These are phyloP conservation scores for Astrephomene gubernaculifera DNA, from an alignment of 139 green algal species.

Conservation along the genomic window DNA sequence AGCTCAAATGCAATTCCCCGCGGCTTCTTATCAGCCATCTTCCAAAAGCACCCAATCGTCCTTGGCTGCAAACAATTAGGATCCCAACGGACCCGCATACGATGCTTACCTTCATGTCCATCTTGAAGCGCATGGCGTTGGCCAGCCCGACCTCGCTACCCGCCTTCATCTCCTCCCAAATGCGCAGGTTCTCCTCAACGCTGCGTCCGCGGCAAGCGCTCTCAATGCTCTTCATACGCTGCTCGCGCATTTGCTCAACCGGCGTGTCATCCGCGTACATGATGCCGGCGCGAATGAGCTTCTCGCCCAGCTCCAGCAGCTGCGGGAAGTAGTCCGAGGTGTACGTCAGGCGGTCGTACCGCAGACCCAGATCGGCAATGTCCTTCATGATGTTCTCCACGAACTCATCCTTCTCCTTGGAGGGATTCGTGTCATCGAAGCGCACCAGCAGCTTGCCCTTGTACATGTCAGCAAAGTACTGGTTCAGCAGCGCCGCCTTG, in stretches of 20 bases:
- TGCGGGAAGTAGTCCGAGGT: constrained; percentile 93
- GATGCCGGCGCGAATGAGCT: constrained; percentile 90
- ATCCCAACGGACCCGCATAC: background rate
- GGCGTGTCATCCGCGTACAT: constrained; percentile 97
- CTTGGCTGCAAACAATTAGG: too few species aligned
- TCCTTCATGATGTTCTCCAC: constrained; percentile 96
- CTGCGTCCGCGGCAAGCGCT: constrained; percentile 71
- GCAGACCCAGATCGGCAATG: constrained; percentile 85
- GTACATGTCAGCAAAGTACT: constrained; percentile 95
- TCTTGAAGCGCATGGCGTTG: constrained; percentile 93
- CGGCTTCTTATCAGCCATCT: background rate
- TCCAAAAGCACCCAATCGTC: background rate
- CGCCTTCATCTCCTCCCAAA: constrained; percentile 95
- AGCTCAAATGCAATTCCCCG: background rate
- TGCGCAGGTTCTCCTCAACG: constrained; percentile 88
- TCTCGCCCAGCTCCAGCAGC: constrained; percentile 79
- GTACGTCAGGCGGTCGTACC: constrained; percentile 88
- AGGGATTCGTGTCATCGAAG: constrained; percentile 99
- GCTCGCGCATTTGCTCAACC: constrained; percentile 74
- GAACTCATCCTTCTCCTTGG: constrained; percentile 99
- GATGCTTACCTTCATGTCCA: constrained; percentile 94
- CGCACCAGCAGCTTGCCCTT: constrained; percentile 89
- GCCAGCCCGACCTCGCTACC: constrained; percentile 77
- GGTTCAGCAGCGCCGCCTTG: constrained; percentile 94
- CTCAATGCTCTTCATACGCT: constrained; percentile 90